phyloP scores from a whole-genome alignment of 192 early-diverging fungal genomes.

The Mycoemilia scoparia region DNA sequence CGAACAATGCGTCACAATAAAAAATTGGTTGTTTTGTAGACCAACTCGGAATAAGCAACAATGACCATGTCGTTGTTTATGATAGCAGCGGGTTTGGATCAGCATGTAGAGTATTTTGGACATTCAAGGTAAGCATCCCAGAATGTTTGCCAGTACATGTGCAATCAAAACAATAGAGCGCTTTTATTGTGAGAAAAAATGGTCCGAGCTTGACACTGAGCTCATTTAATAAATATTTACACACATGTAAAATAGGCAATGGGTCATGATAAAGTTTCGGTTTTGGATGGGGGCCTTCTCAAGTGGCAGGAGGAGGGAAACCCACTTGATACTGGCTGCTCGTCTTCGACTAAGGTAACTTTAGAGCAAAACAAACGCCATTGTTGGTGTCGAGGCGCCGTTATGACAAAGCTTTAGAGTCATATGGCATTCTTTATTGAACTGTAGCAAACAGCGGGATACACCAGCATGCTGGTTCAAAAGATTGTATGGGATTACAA shows the following conservation, averaged over 20 bases:
- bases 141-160: too few species aligned
- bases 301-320: conserved; percentile 42
- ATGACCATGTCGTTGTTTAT: conserved; percentile 81
- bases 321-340: conserved; percentile 6
- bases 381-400: too few species aligned
- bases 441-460: conserved; percentile 1
- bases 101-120: conserved; percentile 82
- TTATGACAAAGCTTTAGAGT: too few species aligned
- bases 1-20: conserved; percentile 1
- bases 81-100: conserved; percentile 66
- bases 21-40: conserved; percentile 19
- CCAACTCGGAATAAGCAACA: conserved; percentile 52
- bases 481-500: conserved; percentile 37
- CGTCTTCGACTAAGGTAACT: conserved; percentile 1
- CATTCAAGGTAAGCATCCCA: conserved; percentile 49
- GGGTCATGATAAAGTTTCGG: conserved; percentile 72
- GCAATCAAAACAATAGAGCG: too few species aligned
- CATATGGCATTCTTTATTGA: too few species aligned
- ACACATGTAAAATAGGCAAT: conserved; percentile 67
- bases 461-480: conserved; percentile 5
- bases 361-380: conserved; percentile 4
- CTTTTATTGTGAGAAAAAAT: too few species aligned
- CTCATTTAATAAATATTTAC: too few species aligned
- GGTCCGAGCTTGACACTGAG: too few species aligned
- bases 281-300: conserved; percentile 77